A percentile compares a stretch with the other conserved stretches of the same genome.
Evolutionary conservation across 192 early-diverging fungal species (phyloP).

Genomic region (Kickxella alabastrina): DNA sequence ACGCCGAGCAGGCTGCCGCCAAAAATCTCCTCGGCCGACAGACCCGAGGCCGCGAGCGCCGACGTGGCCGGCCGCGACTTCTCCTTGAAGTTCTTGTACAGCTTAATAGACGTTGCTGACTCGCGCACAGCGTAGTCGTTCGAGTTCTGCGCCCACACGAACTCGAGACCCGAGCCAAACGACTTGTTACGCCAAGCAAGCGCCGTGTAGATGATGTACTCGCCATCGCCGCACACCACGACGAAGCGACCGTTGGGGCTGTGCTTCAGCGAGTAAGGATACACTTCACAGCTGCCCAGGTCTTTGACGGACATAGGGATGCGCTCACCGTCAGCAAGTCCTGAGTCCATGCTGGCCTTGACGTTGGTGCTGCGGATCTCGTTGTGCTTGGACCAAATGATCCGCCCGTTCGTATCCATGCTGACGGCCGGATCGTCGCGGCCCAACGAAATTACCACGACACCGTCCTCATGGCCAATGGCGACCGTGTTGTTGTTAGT

Average conservation of each 20-base stretch:
- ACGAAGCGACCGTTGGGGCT: constrained; percentile 98
- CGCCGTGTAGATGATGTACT: constrained; percentile 99
- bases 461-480: constrained; percentile 94
- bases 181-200: constrained; percentile 99
- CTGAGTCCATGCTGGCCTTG: constrained; percentile 78
- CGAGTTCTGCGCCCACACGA: constrained; percentile 96
- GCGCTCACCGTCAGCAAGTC: constrained; percentile 89
- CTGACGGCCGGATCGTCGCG: constrained; percentile 93
- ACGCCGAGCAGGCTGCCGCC: constrained; percentile 92
- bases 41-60: constrained; percentile 64
- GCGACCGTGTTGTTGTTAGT: constrained; percentile 88
- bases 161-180: constrained; percentile 91
- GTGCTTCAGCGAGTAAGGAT: constrained; percentile 93
- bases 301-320: constrained; percentile 85
- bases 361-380: constrained; percentile 95
- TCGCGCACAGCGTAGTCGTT: constrained; percentile 97
- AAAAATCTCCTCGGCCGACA: constrained; percentile 89
- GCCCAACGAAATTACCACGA: constrained; percentile 92
- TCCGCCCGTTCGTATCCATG: constrained; percentile 95
- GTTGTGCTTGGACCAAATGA: constrained; percentile 97
- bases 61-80: constrained; percentile 54
- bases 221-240: constrained; percentile 97
- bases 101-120: constrained; percentile 79
- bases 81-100: constrained; percentile 98
- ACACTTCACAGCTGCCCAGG: constrained; percentile 95